Conservation (phyloP, 352 stramenopile genomes). For the Nothophytophthora sp. region DNA sequence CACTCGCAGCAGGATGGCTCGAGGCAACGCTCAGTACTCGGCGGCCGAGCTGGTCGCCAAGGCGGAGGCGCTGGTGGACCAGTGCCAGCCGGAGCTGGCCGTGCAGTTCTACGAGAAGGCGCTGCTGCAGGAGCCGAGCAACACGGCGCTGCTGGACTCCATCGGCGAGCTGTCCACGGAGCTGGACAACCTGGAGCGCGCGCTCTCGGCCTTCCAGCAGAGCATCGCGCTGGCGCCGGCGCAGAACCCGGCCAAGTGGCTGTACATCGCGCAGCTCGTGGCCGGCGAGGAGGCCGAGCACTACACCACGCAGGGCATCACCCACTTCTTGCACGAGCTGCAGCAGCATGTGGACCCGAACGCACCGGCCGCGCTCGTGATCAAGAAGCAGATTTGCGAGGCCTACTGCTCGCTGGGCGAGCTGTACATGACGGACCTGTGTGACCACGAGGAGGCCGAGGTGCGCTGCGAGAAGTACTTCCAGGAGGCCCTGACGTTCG, state of each 20-base stretch:
- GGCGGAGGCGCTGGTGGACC: slow-evolving; percentile 81
- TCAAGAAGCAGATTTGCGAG: slow-evolving; percentile 93
- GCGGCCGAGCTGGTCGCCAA: slow-evolving; percentile 80
- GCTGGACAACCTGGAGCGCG: slow-evolving; percentile 79
- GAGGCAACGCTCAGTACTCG: slow-evolving; percentile 40
- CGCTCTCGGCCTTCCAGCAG: slow-evolving; percentile 68
- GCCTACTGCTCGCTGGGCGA: slow-evolving; percentile 95
- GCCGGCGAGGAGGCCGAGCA: slow-evolving; percentile 70
- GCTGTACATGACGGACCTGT: slow-evolving; percentile 98
- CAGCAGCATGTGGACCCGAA: slow-evolving; percentile 35
- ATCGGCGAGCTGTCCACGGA: slow-evolving; percentile 85
- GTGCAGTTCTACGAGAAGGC: slow-evolving; percentile 87
- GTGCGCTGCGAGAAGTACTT: slow-evolving; percentile 91
- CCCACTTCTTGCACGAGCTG: slow-evolving; percentile 63
- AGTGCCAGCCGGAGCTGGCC: slow-evolving; percentile 83
- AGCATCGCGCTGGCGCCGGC: slow-evolving; percentile 66
- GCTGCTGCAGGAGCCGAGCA: slow-evolving; percentile 64
- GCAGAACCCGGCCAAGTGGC: slow-evolving; percentile 82
- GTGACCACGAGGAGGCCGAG: slow-evolving; percentile 92
- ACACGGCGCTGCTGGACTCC: slow-evolving; percentile 70
- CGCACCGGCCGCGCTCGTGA: slow-evolving; percentile 52
- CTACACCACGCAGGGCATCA: slow-evolving; percentile 73
- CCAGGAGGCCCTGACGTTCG: slow-evolving; percentile 87
- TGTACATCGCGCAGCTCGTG: slow-evolving; percentile 85
- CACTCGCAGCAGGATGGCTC: slow-evolving; percentile 21